These are phyloP conservation scores for Fusarium sp. DNA, from an alignment of 2,329 filamentous ascomycete species.

Conservation along the genomic window DNA sequence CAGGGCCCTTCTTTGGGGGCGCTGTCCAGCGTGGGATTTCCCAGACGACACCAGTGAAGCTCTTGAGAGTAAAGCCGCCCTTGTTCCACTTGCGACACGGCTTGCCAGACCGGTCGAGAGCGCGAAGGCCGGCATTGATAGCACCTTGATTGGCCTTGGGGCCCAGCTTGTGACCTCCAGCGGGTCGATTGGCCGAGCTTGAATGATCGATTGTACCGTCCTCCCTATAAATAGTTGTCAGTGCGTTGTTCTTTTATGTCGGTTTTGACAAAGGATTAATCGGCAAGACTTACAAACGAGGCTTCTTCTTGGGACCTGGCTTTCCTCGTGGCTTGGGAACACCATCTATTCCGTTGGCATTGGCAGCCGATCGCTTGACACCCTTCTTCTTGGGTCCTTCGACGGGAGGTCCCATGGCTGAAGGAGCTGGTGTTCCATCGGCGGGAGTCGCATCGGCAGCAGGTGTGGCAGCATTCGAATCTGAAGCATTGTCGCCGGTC, in stretches of 20 bases:
- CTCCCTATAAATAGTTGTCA: slow-evolving; percentile 61
- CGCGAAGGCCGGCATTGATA: slow-evolving; percentile 95
- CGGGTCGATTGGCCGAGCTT: slow-evolving; percentile 60
- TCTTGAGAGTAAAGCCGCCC: slow-evolving; percentile 86
- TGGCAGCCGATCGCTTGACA: slow-evolving; percentile 75
- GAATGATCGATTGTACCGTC: slow-evolving; percentile 72
- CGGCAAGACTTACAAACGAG: slow-evolving; percentile 79
- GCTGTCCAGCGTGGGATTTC: slow-evolving; percentile 86
- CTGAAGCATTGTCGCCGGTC: slow-evolving; percentile 68
- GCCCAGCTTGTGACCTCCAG: slow-evolving; percentile 82
- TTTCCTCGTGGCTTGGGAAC: slow-evolving; percentile 81
- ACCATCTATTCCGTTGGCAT: slow-evolving; percentile 73
- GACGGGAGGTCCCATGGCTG: slow-evolving; percentile 69
- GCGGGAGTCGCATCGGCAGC: slow-evolving; percentile 62
- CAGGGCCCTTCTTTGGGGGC: slow-evolving; percentile 67
- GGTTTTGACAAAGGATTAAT: not conserved
- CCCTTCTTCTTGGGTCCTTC: slow-evolving; percentile 81
- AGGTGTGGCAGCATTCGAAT: slow-evolving; percentile 71
- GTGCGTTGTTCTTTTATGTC: slow-evolving; percentile 19
- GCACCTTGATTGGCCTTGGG: slow-evolving; percentile 97
- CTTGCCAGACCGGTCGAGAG: slow-evolving; percentile 90
- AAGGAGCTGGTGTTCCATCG: slow-evolving; percentile 65
- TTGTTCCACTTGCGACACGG: slow-evolving; percentile 93
- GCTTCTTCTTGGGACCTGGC: slow-evolving; percentile 97
- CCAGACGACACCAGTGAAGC: slow-evolving; percentile 90